phyloP scores from a whole-genome alignment of 1,139 yeast species.

The Geotrichum candidum region DNA sequence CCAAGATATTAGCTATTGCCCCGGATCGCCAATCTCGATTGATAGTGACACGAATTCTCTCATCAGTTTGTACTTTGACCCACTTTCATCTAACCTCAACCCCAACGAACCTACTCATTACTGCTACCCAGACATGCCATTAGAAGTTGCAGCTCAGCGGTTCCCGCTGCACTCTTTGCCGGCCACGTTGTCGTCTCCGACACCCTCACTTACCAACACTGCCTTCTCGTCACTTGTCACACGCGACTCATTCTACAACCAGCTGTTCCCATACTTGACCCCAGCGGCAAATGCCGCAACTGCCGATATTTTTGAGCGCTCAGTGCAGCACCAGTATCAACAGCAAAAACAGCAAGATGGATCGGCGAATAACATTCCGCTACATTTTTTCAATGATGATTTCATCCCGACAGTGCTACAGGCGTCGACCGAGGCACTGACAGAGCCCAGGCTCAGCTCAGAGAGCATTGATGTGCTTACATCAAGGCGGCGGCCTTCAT shows the following conservation, averaged over 20 bases:
- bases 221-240: background rate
- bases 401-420: conserved; percentile 80
- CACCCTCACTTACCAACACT: background rate
- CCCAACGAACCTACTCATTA: too few relatives aligned
- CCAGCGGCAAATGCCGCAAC: conserved; percentile 17
- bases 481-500: conserved; percentile 47
- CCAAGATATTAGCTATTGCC: conserved; percentile 6
- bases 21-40: background rate
- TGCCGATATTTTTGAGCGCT: conserved; percentile 38
- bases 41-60: background rate
- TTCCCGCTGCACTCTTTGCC: background rate
- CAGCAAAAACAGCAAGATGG: background rate
- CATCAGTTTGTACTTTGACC: background rate
- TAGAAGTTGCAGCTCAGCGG: background rate
- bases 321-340: conserved; percentile 33
- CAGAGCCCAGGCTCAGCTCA: conserved; percentile 51
- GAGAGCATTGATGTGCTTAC: conserved; percentile 61
- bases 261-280: background rate
- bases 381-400: conserved; percentile 55
- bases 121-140: background rate
- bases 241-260: background rate
- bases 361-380: conserved; percentile 29
- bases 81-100: background rate
- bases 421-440: conserved; percentile 62
- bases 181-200: background rate